Evolutionary conservation across 106 monocot species (phyloP), one percentile per base, ranked within the genome.

Genomic region (Platanthera guangdongensis): DNA sequence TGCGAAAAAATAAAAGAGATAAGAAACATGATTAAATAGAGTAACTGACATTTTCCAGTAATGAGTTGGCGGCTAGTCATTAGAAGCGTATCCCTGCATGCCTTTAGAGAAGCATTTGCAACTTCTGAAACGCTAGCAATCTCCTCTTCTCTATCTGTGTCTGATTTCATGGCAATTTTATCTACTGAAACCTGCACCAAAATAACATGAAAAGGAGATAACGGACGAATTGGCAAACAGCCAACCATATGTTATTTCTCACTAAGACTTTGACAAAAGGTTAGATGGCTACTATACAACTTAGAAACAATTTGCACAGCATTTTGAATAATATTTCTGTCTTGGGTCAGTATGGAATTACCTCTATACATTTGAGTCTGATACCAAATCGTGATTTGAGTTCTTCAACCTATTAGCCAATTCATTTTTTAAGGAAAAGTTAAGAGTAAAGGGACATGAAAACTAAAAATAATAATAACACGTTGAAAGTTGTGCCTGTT

Each of bases 31-130:
- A 77, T 15, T 25, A n/a, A 57, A 50, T 62, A 21, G n/a, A 45
- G 28, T 76, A 57, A 68, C 86, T 83, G 45, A 93, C 96, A 81
- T 87, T 80, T 91, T 81, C 96, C 96, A 48, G 84, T 91, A 18
- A 97, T 83, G 51, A 97, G 96, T 63, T 97, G 72, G 18, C 96
- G 77, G 73, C 91, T 97, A 15, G 96, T 97, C 83, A 97, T 69
- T 59, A 97, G 9, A 71, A 97, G 89, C 16, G 91, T 93, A 86
- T 97, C 96, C 77, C 89, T 97, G 54, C 84, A 47, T 78, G 89
- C 74, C 80, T 76, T 86, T 71, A 97, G 74, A 80, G 82, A 88
- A 49, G 89, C 84, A 86, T 86, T 87, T 77, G 81, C 92, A 25
- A 85, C 77, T 80, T 97, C 87, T 82, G 85, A 85, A 83, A 83